Conservation (phyloP, 805 yeast genomes). For the Vanderwaltozyma yarrowii region DNA sequence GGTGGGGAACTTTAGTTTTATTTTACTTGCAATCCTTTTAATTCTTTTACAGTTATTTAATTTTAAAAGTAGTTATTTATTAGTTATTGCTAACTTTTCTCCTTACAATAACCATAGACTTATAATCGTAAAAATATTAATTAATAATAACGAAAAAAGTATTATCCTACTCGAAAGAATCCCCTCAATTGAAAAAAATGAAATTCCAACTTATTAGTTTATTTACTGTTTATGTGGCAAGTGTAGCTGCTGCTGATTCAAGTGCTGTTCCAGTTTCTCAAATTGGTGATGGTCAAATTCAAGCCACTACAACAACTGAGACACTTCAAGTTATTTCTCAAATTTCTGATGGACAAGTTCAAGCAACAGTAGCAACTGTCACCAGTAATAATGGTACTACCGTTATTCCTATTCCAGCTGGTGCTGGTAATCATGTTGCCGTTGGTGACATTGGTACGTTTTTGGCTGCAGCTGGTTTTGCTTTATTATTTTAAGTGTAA, state of each 20-base stretch:
- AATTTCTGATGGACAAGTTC: constrained; percentile 3
- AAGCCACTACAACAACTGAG: neutral
- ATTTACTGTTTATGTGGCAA: neutral
- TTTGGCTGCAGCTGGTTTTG: neutral
- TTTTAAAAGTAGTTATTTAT: too few relatives aligned
- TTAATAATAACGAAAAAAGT: neutral
- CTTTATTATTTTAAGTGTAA: neutral
- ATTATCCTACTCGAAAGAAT: neutral
- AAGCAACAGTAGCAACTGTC: constrained; percentile 1
- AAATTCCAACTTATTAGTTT: constrained; percentile 1
- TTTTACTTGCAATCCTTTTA: too few relatives aligned
- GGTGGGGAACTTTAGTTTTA: too few relatives aligned
- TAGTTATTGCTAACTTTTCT: too few relatives aligned
- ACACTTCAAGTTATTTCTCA: neutral
- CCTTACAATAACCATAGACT: neutral
- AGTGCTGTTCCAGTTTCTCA: constrained; percentile 2
- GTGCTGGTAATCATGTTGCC: neutral
- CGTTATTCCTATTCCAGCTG: neutral
- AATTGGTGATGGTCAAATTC: constrained; percentile 3
- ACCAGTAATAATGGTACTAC: neutral
- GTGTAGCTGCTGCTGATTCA: neutral
- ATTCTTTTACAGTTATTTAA: too few relatives aligned
- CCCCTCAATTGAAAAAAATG: neutral
- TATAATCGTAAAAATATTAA: neutral
- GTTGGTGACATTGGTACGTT: neutral